Conservation (phyloP, 2,329 filamentous ascomycete species). For the Rutstroemia sp. region DNA sequence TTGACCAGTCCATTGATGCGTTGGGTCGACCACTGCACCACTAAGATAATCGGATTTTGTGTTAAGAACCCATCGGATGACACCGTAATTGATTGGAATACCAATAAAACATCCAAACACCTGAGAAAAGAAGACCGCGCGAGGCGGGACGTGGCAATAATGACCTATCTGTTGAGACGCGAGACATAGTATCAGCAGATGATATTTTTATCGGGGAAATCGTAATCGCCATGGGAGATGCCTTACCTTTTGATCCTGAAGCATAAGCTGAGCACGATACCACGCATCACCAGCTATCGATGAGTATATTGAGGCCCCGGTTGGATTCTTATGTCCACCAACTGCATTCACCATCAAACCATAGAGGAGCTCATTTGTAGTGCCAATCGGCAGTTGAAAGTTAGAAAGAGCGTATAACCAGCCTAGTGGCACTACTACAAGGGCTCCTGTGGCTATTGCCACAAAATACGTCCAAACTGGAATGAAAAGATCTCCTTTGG, state of each 20-base stretch:
- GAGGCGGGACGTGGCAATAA: constrained; percentile 55
- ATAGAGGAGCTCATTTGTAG: constrained; percentile 53
- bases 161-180: constrained; percentile 40
- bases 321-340: constrained; percentile 45
- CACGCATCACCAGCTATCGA: constrained; percentile 54
- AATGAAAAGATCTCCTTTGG: constrained; percentile 46
- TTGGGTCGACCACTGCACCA: constrained; percentile 42
- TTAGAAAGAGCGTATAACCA: constrained; percentile 56
- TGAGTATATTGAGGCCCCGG: constrained; percentile 50
- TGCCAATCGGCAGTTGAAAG: constrained; percentile 44
- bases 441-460: constrained; percentile 45
- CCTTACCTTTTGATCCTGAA: constrained; percentile 48
- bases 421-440: constrained; percentile 49
- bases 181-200: no score
- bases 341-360: constrained; percentile 51
- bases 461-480: constrained; percentile 54
- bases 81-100: constrained; percentile 53
- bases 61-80: constrained; percentile 52
- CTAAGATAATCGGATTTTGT: constrained; percentile 49
- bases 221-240: no score
- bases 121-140: constrained; percentile 53
- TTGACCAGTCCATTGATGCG: constrained; percentile 56
- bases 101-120: constrained; percentile 52
- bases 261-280: constrained; percentile 50
- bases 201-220: no score